Percentiles rank a stretch among this genome's conserved stretches.
phyloP scores from a whole-genome alignment of 169 alveolate species.

The Cryptosporidium canis region DNA sequence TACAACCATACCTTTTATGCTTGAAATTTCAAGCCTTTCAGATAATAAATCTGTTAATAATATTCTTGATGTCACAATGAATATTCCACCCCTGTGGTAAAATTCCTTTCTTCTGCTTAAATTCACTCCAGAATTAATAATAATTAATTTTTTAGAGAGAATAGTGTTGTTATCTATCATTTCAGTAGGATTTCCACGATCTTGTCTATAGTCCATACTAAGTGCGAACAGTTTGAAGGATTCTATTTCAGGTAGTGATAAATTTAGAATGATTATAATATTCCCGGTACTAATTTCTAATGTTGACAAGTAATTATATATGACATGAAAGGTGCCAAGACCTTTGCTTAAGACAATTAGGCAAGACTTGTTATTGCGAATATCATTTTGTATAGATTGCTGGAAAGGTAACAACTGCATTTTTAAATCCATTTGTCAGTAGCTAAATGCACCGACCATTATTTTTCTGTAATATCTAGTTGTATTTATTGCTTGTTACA shows the following conservation, averaged over 20 bases:
- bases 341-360: slow-evolving; percentile 53
- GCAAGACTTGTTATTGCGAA: slow-evolving; percentile 14
- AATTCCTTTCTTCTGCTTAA: slow-evolving; percentile 5
- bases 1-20: slow-evolving; percentile 70
- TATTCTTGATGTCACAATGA: slow-evolving; percentile 71
- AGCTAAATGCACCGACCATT: no score
- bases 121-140: slow-evolving; percentile 21
- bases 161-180: not conserved
- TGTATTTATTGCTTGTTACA: not conserved
- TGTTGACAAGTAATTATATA: not conserved
- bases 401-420: slow-evolving; percentile 45
- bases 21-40: slow-evolving; percentile 58
- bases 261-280: slow-evolving; percentile 10
- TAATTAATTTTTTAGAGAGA: slow-evolving; percentile 5
- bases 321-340: slow-evolving; percentile 14
- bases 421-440: no score
- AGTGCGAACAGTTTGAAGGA: not conserved
- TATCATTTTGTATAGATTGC: slow-evolving; percentile 32
- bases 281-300: not conserved
- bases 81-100: slow-evolving; percentile 73
- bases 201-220: slow-evolving; percentile 3
- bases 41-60: slow-evolving; percentile 73
- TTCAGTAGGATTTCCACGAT: not conserved
- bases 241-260: slow-evolving; percentile 7
- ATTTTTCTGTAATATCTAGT: no score